Base-by-base conservation (phyloP, 129 eudicot species). In the Chrysanthemum makinoi region DNA sequence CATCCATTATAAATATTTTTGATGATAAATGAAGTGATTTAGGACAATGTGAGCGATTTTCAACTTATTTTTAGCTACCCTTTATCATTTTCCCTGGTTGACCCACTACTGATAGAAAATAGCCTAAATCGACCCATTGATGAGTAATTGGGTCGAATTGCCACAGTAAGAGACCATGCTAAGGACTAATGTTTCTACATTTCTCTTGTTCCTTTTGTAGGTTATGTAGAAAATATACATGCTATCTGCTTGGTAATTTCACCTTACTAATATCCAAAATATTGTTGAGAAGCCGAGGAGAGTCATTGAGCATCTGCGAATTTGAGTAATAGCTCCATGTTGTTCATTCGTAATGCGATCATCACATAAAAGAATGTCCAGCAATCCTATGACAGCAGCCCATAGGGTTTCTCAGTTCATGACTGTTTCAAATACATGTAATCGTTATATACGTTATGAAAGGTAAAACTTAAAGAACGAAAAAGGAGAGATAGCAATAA, bases 251-350 rank as follows among this genome's bases (percentile, higher is more conserved):
- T 19, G 11, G 62, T 16, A 15, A 44, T 15, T 51, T 73, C 60
- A 89, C 98, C 97, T 94, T 94, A 78, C 98, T 94, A 75, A 94
- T 89, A 80, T 94, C 98, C 93, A 94, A 82, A 69, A 94, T 94
- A 77, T 94, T 90, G 87, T 94, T 94, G 66, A 94, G 97, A 76
- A 94, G 98, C 81, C 97, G 13, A 94, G 93, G 51, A 94, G 86
- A 61, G 98, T 91, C 24, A 83, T 89, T 74, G 98, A 94, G 65
- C 98, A 89, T 87, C 91, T 94, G 17, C 98, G 96, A 69, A 94
- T 94, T 66, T 94, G 98, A 24, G 93, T 86, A 16, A 94, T 78
- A 48, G 87, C 90, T 64, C 89, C 86, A 62, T 74, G 79, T 67
- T 94, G 96, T 71, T 90, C 98, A 43, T 82, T 84, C 52, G 96